Evolutionary conservation across 768 basidiomycete genomes (phyloP), one percentile per base, ranked within the genome.

Genomic region (Botryobasidium botryosum): DNA sequence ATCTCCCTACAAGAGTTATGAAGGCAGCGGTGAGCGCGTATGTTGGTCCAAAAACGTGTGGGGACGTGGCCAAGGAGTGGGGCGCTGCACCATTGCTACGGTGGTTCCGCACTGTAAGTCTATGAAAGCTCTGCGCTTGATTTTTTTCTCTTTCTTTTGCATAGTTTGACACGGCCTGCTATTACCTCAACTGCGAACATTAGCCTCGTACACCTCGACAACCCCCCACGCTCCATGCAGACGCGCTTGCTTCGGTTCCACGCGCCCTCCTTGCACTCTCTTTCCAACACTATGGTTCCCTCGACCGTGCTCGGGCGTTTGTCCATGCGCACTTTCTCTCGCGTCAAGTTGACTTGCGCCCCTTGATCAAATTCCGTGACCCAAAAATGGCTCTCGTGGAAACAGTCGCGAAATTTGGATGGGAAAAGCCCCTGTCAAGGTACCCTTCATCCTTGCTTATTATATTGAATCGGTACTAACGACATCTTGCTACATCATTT

Each of bases 21-120:
- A 91, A 94, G 63, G 82, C 85, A 5, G 88, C 85, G 12, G 75
- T 92, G 47, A 88, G 84, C 33, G 85, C 88, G 44, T 84, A 86
- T 60, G 91, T 90, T 26, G 92, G 92, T 12, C 78, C 85, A 13
- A 64, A 73, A 51, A 78, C 81, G 4, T 87, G 85, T 55, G 76
- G 83, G 32, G 75, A 69, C 51, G 78, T 96, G 40, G 91, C 91
- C 21, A 74, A 77, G 47, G 83, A 88, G 62, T 77, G 79, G 68
- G 87, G 85, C 49, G 82, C 77, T 17, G 61, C 70, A 18, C 77
- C 78, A 3, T 67, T 91, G 24, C 59, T 91, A 38, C 70, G 86
- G 51, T 90, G 87, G 87, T 73, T 79, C 57, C 70, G 81, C 62
- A 70, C 67, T 55, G 82, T 85, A 60, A 43, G 75, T 68, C 21